Percentiles rank a stretch among this genome's conserved stretches.
phyloP scores from a whole-genome alignment of 768 basidiomycete genomes.

The Leccinellum albellum region DNA sequence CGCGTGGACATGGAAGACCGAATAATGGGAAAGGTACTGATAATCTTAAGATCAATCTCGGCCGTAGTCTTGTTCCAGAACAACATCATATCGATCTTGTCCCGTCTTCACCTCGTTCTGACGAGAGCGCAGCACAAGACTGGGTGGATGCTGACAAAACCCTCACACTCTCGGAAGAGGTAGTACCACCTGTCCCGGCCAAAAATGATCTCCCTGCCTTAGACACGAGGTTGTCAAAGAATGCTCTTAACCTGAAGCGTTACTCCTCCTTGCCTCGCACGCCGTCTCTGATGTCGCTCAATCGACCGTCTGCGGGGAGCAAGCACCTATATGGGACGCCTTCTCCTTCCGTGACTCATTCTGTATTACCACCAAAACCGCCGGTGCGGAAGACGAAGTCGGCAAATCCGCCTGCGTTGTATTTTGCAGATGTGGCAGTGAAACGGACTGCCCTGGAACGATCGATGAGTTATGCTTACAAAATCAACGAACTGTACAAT shows the following conservation, averaged over 20 bases:
- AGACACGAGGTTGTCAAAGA: conserved; percentile 25
- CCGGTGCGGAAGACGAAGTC: conserved; percentile 33
- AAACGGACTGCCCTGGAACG: conserved; percentile 62
- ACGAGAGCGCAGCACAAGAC: conserved; percentile 15
- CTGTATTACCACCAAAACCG: conserved; percentile 19
- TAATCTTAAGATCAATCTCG: conserved; percentile 6
- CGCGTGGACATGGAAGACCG: conserved; percentile 32
- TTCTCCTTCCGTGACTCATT: conserved; percentile 34
- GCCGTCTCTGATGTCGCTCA: conserved; percentile 52
- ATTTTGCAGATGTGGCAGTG: conserved; percentile 57
- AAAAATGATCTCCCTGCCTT: conserved; percentile 22
- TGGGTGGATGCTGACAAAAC: conserved; percentile 20
- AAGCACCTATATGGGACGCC: conserved; percentile 24
- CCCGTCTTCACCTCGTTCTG: conserved; percentile 18
- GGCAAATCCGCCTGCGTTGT: conserved; percentile 63
- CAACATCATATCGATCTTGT: conserved; percentile 1
- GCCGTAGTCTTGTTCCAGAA: conserved; percentile 13
- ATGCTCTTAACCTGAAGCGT: conserved; percentile 36
- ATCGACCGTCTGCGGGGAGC: conserved; percentile 20
- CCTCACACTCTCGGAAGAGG: conserved; percentile 13
- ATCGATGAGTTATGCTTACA: conserved; percentile 68
- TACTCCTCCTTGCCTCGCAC: conserved; percentile 62
- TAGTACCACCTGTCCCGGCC: conserved; percentile 29
- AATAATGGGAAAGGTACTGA: conserved; percentile 21
- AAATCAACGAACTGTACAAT: conserved; percentile 76